These are phyloP conservation scores for Coemansia guatemalensis DNA, from an alignment of 192 early-diverging fungal species.

Conservation along the genomic window DNA sequence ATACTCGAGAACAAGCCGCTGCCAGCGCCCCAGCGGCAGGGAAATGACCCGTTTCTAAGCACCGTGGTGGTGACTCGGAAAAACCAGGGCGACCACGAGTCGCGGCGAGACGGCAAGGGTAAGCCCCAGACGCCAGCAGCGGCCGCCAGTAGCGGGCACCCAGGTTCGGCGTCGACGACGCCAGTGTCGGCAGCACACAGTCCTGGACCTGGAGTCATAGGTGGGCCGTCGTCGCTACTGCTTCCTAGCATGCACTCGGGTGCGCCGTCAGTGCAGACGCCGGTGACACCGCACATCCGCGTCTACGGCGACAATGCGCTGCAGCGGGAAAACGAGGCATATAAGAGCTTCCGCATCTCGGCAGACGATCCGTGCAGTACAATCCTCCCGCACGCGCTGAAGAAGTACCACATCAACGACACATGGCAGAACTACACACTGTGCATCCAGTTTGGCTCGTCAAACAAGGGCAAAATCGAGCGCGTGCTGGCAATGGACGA, in stretches of 20 bases:
- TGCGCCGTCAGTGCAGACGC: slow-evolving; percentile 30
- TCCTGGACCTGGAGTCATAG: slow-evolving; percentile 24
- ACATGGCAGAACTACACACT: slow-evolving; percentile 85
- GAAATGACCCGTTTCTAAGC: slow-evolving; percentile 36
- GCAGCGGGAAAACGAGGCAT: slow-evolving; percentile 67
- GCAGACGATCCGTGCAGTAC: slow-evolving; percentile 80
- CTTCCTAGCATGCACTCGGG: slow-evolving; percentile 22
- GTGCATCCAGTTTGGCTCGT: slow-evolving; percentile 70
- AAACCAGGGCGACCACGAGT: slow-evolving; percentile 30
- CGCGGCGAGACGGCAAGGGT: slow-evolving; percentile 30
- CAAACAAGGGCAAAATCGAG: slow-evolving; percentile 56
- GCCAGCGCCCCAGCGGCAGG: slow-evolving; percentile 30
- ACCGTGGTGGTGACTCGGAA: slow-evolving; percentile 30
- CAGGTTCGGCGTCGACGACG: slow-evolving; percentile 15
- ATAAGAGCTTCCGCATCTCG: slow-evolving; percentile 83
- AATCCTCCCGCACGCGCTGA: slow-evolving; percentile 81
- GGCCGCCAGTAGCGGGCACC: slow-evolving; percentile 6
- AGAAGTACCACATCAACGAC: slow-evolving; percentile 89
- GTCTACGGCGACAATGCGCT: slow-evolving; percentile 79
- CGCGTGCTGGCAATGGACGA: slow-evolving; percentile 75
- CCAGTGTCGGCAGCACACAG: slow-evolving; percentile 31
- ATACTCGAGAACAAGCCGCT: slow-evolving; percentile 53
- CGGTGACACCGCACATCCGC: slow-evolving; percentile 63
- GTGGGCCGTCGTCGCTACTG: slow-evolving; percentile 34
- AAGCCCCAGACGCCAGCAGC: slow-evolving; percentile 1